These are phyloP conservation scores for Gillenia trifoliata DNA, from an alignment of 306 rosid species.

Conservation along the genomic window DNA sequence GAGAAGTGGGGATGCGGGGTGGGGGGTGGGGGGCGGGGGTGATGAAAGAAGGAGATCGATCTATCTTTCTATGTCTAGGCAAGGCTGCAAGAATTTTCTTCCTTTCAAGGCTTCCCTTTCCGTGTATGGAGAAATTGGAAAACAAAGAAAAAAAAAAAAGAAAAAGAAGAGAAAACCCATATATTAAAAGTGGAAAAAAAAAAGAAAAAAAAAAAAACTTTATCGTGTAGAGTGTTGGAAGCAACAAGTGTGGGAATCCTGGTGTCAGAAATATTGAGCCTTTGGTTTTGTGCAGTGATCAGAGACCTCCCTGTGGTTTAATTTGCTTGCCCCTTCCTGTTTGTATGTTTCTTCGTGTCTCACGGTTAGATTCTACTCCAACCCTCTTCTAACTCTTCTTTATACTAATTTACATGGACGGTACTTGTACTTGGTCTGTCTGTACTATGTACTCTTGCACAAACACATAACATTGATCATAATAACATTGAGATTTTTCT, in stretches of 20 bases:
- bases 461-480: neutral
- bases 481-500: neutral
- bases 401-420: neutral
- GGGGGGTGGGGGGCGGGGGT: neutral
- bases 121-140: slow-evolving; percentile 25
- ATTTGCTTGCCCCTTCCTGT: slow-evolving; percentile 5
- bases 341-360: slow-evolving; percentile 33
- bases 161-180: slow-evolving; percentile 7
- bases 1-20: neutral
- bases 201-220: slow-evolving; percentile 28
- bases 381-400: neutral
- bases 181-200: slow-evolving; percentile 36
- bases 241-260: slow-evolving; percentile 81
- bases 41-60: neutral
- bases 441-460: neutral
- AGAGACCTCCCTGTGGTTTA: neutral
- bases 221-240: slow-evolving; percentile 87
- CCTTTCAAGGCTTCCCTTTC: slow-evolving; percentile 1
- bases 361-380: slow-evolving; percentile 54
- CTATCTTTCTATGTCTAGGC: neutral
- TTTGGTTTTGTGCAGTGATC: slow-evolving; percentile 20
- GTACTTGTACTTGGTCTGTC: neutral
- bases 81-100: slow-evolving; percentile 23
- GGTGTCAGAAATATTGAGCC: slow-evolving; percentile 43
- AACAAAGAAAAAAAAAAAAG: slow-evolving; percentile 32